Percentiles rank a stretch among this genome's conserved stretches.
phyloP scores from a whole-genome alignment of 1,284 basidiomycete species.

The Trametes versicolor region DNA sequence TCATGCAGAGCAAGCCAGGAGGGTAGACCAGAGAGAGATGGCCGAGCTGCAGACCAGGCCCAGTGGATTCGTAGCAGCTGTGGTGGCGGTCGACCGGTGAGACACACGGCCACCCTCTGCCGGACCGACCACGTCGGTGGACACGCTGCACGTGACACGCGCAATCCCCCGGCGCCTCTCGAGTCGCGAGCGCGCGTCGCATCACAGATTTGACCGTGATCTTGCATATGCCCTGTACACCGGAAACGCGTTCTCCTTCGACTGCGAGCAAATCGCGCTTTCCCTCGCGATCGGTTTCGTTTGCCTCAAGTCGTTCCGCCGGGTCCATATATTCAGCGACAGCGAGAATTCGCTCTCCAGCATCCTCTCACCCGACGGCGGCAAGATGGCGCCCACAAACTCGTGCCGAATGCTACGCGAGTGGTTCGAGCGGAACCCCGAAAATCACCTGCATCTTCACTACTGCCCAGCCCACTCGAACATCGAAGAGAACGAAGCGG shows the following conservation, averaged over 20 bases:
- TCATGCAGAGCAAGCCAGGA: constrained; percentile 56
- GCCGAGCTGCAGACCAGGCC: not conserved
- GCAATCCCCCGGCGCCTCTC: too few relatives aligned
- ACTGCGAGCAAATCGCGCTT: too few relatives aligned
- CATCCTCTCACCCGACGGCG: too few relatives aligned
- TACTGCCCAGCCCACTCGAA: not conserved
- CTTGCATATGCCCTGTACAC: too few relatives aligned
- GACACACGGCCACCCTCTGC: not conserved
- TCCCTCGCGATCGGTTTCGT: too few relatives aligned
- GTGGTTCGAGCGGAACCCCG: constrained; percentile 6
- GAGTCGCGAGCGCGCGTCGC: too few relatives aligned
- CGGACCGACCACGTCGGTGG: not conserved
- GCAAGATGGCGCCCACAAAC: not conserved
- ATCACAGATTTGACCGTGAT: too few relatives aligned
- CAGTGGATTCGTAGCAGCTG: not conserved
- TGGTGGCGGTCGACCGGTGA: not conserved
- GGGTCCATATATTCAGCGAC: too few relatives aligned
- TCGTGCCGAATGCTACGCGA: constrained; percentile 5
- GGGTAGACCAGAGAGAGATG: constrained; percentile 15
- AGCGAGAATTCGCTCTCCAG: too few relatives aligned
- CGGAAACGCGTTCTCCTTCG: too few relatives aligned
- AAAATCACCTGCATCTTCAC: not conserved
- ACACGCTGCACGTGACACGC: constrained; percentile 24
- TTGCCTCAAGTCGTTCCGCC: too few relatives aligned
- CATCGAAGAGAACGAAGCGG: not conserved